Evolutionary conservation across 257 asterid species (phyloP).

Genomic region (Rehmannia glutinosa): DNA sequence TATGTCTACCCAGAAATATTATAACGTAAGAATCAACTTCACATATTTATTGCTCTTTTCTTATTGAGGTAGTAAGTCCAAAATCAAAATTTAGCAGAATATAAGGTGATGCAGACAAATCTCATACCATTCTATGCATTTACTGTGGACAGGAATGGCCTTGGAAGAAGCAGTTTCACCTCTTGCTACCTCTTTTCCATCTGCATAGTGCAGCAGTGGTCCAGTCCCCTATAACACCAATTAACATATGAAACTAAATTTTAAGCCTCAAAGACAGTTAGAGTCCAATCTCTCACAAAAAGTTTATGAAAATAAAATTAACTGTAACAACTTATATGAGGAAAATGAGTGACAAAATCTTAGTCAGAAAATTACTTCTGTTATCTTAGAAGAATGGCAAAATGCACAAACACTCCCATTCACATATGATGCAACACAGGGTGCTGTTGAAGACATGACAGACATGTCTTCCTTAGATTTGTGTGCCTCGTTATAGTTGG

Average conservation of each 20-base stretch:
- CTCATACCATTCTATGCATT: conserved; percentile 86
- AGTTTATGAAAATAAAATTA: not conserved
- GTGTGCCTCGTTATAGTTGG: conserved; percentile 24
- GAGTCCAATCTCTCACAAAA: not conserved
- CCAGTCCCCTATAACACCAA: conserved; percentile 66
- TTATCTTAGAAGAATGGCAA: conserved; percentile 64
- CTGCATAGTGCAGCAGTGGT: conserved; percentile 52
- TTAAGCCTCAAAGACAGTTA: not conserved
- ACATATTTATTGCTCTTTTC: not conserved
- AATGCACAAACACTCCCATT: conserved; percentile 57
- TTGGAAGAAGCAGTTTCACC: conserved; percentile 34
- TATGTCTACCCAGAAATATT: not conserved
- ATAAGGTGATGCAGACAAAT: not conserved
- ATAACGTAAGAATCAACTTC: not conserved
- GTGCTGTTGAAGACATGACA: conserved; percentile 25
- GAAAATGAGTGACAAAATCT: not conserved
- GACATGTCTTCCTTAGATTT: conserved; percentile 27
- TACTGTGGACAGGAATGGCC: conserved; percentile 58
- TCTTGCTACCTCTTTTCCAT: conserved; percentile 64
- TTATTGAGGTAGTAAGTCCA: not conserved
- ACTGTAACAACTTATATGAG: not conserved
- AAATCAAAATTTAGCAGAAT: not conserved
- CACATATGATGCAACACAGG: conserved; percentile 19
- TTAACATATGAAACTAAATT: conserved; percentile 7
- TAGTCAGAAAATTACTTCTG: conserved; percentile 52